Percentiles rank a stretch among this genome's conserved stretches.
These are phyloP conservation scores for Thielaviopsis ethacetica DNA, from an alignment of 2,329 filamentous ascomycete species.

Conservation along the genomic window DNA sequence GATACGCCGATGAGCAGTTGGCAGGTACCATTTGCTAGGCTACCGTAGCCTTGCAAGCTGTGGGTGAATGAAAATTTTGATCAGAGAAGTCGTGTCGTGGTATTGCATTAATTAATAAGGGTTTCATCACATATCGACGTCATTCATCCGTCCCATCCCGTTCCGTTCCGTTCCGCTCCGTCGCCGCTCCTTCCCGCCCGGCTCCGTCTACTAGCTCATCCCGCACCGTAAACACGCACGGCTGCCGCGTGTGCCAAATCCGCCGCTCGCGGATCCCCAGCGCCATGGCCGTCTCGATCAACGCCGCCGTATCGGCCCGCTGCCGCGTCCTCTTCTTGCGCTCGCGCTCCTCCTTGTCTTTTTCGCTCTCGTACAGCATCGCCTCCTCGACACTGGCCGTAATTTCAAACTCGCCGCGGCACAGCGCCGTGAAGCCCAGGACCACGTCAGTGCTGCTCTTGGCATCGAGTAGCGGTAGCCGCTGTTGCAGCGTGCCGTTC, in stretches of 20 bases:
- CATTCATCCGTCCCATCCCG: neutral
- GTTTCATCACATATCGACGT: neutral
- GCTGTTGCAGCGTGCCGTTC: conserved; percentile 69
- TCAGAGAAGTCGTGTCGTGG: neutral
- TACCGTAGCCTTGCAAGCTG: too few species aligned
- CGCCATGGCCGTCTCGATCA: conserved; percentile 34
- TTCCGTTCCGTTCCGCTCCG: neutral
- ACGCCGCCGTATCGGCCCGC: conserved; percentile 36
- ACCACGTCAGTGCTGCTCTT: conserved; percentile 42
- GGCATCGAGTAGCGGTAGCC: conserved; percentile 45
- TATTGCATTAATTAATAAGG: neutral
- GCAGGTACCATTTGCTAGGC: neutral
- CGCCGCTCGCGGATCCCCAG: conserved; percentile 43
- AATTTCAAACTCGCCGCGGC: conserved; percentile 69
- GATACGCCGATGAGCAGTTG: too few species aligned
- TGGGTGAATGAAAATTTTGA: neutral
- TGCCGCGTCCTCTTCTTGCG: conserved; percentile 19
- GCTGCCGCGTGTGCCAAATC: conserved; percentile 47
- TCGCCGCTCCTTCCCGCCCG: conserved; percentile 11
- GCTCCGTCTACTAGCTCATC: conserved; percentile 20
- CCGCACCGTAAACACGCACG: conserved; percentile 36
- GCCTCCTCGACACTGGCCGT: conserved; percentile 70
- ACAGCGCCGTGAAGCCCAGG: conserved; percentile 59
- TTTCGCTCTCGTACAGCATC: conserved; percentile 29
- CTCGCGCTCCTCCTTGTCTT: conserved; percentile 16